Conservation (phyloP, 1,139 yeast genomes). For the Blastobotrys aristatus region DNA sequence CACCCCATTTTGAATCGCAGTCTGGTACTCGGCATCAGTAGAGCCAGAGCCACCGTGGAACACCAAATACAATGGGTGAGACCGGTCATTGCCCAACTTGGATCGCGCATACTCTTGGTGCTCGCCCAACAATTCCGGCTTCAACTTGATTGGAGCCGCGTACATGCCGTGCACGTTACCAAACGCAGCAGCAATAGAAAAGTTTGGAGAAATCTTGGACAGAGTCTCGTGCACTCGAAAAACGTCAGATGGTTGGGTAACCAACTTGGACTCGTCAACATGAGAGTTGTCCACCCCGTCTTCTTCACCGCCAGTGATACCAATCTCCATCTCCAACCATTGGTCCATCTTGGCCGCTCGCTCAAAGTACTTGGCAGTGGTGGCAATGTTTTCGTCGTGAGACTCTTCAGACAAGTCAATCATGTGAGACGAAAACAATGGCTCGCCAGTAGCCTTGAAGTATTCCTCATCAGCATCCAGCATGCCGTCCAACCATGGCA, state of each 20-base stretch:
- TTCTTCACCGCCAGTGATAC: conserved; percentile 99
- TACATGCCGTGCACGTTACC: conserved; percentile 99
- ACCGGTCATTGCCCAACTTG: conserved; percentile 49
- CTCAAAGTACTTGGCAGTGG: conserved; percentile 91
- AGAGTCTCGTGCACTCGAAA: conserved; percentile 87
- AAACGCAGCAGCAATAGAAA: conserved; percentile 98
- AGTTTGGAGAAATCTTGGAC: conserved; percentile 90
- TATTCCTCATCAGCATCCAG: conserved; percentile 92
- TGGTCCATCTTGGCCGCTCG: conserved; percentile 93
- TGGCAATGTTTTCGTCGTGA: conserved; percentile 91
- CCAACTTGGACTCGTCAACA: conserved; percentile 79
- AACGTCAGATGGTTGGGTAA: conserved; percentile 96
- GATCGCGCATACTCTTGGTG: conserved; percentile 81
- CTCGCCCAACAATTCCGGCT: conserved; percentile 90
- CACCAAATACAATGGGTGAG: conserved; percentile 88
- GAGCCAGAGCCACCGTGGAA: conserved; percentile 99
- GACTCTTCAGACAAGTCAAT: conserved; percentile 95
- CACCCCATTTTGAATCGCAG: conserved; percentile 89
- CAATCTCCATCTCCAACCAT: conserved; percentile 99
- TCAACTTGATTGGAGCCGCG: conserved; percentile 96
- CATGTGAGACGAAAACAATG: conserved; percentile 98
- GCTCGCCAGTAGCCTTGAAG: conserved; percentile 81
- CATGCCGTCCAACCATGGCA: conserved; percentile 99
- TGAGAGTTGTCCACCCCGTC: conserved; percentile 99
- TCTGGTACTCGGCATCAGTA: conserved; percentile 81